These are phyloP conservation scores for Aspergillus versicolor DNA, from an alignment of 2,329 filamentous ascomycete genomes.

Conservation along the genomic window DNA sequence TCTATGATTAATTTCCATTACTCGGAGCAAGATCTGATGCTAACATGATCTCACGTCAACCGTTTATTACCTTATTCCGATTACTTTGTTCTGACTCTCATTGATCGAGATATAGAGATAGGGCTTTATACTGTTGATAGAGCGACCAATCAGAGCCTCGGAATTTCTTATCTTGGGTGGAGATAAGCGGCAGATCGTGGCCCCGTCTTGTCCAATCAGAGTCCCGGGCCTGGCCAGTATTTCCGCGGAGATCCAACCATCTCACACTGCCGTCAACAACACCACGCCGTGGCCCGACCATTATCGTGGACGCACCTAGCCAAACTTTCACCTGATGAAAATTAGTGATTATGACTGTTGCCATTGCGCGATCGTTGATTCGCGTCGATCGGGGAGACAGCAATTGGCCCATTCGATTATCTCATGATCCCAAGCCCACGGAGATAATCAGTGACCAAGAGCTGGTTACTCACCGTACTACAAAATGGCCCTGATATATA, in stretches of 20 bases:
- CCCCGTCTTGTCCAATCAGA: conserved; percentile 1
- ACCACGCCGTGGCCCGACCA: background rate
- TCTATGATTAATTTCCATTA: conserved; percentile 5
- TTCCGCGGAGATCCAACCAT: conserved; percentile 8
- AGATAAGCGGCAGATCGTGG: conserved; percentile 3
- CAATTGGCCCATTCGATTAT: conserved; percentile 17
- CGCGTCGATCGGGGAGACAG: background rate
- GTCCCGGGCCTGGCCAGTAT: background rate
- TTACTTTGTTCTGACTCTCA: background rate
- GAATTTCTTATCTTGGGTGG: conserved; percentile 8
- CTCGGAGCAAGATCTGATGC: background rate
- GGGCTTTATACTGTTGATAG: background rate
- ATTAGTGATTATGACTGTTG: background rate
- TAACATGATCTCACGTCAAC: background rate
- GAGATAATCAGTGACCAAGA: conserved; percentile 10
- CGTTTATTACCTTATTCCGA: background rate
- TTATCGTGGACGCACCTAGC: conserved; percentile 1
- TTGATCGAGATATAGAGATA: background rate
- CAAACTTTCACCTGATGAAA: background rate
- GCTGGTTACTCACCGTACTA: conserved; percentile 6
- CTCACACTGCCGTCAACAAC: background rate
- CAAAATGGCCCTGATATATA: conserved; percentile 3
- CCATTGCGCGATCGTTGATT: conserved; percentile 17
- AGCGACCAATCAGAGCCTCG: conserved; percentile 1
- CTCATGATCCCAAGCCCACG: conserved; percentile 14